Evolutionary conservation across 441 rosid species (phyloP), one percentile per base, ranked within the genome.

Genomic region (Omphalea diandra): DNA sequence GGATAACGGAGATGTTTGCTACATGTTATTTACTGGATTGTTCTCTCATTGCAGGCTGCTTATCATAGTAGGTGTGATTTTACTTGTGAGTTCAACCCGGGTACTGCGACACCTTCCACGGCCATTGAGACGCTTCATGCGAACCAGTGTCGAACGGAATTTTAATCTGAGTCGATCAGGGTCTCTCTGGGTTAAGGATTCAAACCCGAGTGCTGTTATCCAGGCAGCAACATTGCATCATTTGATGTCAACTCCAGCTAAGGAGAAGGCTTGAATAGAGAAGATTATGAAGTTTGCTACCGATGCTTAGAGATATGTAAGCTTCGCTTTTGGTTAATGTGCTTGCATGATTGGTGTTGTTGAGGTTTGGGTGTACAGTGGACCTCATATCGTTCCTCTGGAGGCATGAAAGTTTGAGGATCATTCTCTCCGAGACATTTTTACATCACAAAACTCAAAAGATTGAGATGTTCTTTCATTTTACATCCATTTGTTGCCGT

Each of bases 151-250:
- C 20, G 86, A 83, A 50, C 76, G 88, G 72, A 87, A 75, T 76
- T 83, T 83, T 76, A 81, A 18, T 71, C 55, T 68, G 56, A 84
- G 87, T 55, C 86, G 92, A 66, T 58, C 90, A 38, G 77, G 77
- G 0, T 85, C 97, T 24, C 75, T 75, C 32, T 81, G 81, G 65
- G 46, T 63, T 40, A 90, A 85, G 78, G 96, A 93, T 62, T 56
- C 90, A 58, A 85, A 86, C 69, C 97, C 97, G 22, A 91, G 92
- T 75, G 95, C 95, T 18, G 89, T 91, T 54, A 88, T 88, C 76
- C 98, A 87, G 63, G 86, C 97, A 20, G 86, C 98, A 3, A 89
- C 97, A 2, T 76, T 94, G 85, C 98, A 91, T 84, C 93, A 94
- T 73, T 82, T 94, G 75, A 81, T 91, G 73, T 73, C 91, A 59